These are phyloP conservation scores for Gossypium davidsonii DNA, from an alignment of 441 rosid species.

Conservation along the genomic window DNA sequence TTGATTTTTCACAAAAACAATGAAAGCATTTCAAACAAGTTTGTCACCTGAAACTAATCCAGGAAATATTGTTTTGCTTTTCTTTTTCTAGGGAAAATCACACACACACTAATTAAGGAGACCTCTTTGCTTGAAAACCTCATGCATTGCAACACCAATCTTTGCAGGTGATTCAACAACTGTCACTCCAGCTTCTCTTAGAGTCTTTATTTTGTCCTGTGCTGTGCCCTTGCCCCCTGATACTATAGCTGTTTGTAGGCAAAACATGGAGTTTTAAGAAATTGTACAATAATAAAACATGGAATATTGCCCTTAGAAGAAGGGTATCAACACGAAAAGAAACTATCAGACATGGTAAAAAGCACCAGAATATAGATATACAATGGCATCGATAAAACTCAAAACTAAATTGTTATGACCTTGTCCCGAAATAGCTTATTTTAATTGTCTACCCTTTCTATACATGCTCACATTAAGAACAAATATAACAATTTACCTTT, in stretches of 20 bases:
- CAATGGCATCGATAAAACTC: neutral
- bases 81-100: neutral
- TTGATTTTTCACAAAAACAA: conserved; percentile 1
- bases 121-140: conserved; percentile 78
- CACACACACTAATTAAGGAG: conserved; percentile 26
- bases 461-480: neutral
- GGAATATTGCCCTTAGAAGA: neutral
- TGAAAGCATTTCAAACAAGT: neutral
- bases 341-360: neutral
- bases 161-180: conserved; percentile 96
- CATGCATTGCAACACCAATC: conserved; percentile 76
- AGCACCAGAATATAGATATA: too few relatives aligned
- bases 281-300: neutral
- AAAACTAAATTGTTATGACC: neutral
- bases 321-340: neutral
- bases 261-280: neutral
- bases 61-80: neutral
- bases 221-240: conserved; percentile 98
- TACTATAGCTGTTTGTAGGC: conserved; percentile 59
- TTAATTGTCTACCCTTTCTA: neutral
- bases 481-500: neutral
- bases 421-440: neutral
- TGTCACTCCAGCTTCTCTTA: conserved; percentile 83
- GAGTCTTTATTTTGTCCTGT: conserved; percentile 78
- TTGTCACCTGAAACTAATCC: conserved; percentile 9